These are phyloP conservation scores for Scedosporium apiospermum DNA, from an alignment of 2,329 filamentous ascomycete genomes.

Conservation along the genomic window DNA sequence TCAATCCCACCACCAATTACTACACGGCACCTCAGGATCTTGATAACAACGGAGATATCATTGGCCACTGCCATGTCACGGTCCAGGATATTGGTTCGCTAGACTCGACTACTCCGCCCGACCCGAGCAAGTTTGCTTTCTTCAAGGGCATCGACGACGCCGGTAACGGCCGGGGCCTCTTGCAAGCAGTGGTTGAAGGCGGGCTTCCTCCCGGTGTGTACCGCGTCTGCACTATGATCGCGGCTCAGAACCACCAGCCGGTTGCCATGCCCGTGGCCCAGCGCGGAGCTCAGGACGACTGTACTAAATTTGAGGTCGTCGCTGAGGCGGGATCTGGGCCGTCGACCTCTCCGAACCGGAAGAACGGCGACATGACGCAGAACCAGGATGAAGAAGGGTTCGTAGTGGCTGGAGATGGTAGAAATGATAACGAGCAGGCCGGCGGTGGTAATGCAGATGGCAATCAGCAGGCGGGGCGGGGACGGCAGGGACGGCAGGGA, in stretches of 20 bases:
- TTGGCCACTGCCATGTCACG: constrained; percentile 41
- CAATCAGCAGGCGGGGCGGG: background rate
- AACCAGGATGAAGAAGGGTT: constrained; percentile 2
- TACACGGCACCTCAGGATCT: constrained; percentile 45
- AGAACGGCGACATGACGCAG: background rate
- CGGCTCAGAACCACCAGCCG: constrained; percentile 43
- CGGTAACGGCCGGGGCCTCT: constrained; percentile 33
- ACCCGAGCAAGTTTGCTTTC: constrained; percentile 34
- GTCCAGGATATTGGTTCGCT: constrained; percentile 35
- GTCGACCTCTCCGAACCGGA: background rate
- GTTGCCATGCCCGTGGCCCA: constrained; percentile 48
- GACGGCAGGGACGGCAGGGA: background rate
- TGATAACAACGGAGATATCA: constrained; percentile 24
- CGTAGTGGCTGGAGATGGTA: background rate
- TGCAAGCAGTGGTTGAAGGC: constrained; percentile 31
- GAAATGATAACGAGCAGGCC: constrained; percentile 1
- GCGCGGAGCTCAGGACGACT: constrained; percentile 44
- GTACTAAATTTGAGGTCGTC: constrained; percentile 34
- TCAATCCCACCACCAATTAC: constrained; percentile 43
- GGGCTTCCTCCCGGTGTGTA: constrained; percentile 38
- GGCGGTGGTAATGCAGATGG: background rate
- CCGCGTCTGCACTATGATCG: constrained; percentile 41
- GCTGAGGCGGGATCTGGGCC: background rate
- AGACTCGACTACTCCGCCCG: constrained; percentile 26
- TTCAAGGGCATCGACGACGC: constrained; percentile 49